Base-by-base conservation (phyloP, 208 protist genomes). In the Leishmania martiniquensis region DNA sequence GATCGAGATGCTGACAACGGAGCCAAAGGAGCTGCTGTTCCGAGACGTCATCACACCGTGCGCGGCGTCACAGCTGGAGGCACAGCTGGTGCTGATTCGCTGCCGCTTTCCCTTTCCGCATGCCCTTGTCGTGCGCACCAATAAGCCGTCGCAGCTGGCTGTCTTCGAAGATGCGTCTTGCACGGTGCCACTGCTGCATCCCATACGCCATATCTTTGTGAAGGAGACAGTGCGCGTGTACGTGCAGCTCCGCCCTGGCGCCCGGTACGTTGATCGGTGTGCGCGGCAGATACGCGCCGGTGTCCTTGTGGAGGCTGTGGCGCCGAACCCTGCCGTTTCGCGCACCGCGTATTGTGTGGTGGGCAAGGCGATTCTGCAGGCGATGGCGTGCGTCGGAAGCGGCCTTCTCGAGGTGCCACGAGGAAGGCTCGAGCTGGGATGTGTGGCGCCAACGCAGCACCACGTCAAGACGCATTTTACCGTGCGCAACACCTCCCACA, bases 161-260 rank as follows among this genome's bases (percentile, higher is more conserved):
- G 79, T 97, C 25, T 97, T 92, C 85, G 89, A 93, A 72, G 92
- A 97, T 77, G 76, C 82, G 15, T 73, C 87, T 66, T 97, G 93
- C 80, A 93, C 86, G 13, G 55, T 91, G 3, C 90, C 89, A 22
- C 72, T 97, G 44, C 60, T 76, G 29, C 89, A 87, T 29, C 91
- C 89, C 0, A 85, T 97, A 44, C 81, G 86, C 29, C 83, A 86
- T 37, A 76, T 78, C n/a, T 93, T 91, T 70, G 54, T 82, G 22
- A 79, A 90, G 67, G 90, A 94, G 69, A 93, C 87, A 42, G 75
- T 95, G 74, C 84, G 89, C 17, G 86, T 96, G 32, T 97, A 95
- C 80, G 88, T 93, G 32, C 84, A 89, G 45, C 91, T 92, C 77
- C 72, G 75, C 1, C 91, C 91, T 22, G 92, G 87, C 68, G 81